phyloP scores from a whole-genome alignment of 495 filamentous ascomycete species.

The Penicillium fimorum region DNA sequence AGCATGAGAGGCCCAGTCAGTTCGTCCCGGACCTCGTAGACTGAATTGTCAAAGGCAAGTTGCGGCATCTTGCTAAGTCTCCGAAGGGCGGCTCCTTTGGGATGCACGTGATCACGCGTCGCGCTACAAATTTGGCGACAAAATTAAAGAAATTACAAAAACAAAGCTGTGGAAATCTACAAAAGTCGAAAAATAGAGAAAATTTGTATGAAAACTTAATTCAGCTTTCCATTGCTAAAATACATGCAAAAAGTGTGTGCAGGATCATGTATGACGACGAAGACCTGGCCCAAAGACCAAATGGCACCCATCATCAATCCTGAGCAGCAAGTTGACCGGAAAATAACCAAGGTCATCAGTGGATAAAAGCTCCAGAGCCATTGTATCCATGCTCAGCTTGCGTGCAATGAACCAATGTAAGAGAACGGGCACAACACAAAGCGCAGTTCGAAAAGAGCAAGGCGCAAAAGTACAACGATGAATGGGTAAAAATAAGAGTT shows the following conservation, averaged over 20 bases:
- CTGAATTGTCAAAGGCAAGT: background rate
- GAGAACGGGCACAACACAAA: constrained; percentile 18
- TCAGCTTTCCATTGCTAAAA: constrained; percentile 19
- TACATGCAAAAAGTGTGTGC: constrained; percentile 21
- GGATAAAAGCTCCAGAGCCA: background rate
- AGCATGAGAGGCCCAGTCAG: constrained; percentile 27
- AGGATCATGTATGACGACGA: constrained; percentile 5
- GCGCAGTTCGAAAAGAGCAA: constrained; percentile 17
- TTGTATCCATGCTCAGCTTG: constrained; percentile 2
- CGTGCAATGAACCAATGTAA: constrained; percentile 3
- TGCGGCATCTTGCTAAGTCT: constrained; percentile 6
- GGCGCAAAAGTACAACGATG: constrained; percentile 10
- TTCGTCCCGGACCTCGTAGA: background rate
- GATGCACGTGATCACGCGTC: constrained; percentile 13
- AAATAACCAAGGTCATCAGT: background rate
- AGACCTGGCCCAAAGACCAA: constrained; percentile 3
- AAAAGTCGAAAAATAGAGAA: background rate
- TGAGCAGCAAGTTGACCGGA: constrained; percentile 1
- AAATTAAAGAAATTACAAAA: background rate
- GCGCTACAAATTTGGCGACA: background rate
- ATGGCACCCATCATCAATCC: background rate
- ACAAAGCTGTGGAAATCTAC: background rate
- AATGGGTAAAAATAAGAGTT: constrained; percentile 18
- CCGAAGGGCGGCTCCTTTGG: constrained; percentile 9
- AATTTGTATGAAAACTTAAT: constrained; percentile 7